A percentile compares a stretch with the other conserved stretches of the same genome.
Evolutionary conservation across 2,329 filamentous ascomycete species (phyloP).

Genomic region (Tolypocladium cylindrosporum): DNA sequence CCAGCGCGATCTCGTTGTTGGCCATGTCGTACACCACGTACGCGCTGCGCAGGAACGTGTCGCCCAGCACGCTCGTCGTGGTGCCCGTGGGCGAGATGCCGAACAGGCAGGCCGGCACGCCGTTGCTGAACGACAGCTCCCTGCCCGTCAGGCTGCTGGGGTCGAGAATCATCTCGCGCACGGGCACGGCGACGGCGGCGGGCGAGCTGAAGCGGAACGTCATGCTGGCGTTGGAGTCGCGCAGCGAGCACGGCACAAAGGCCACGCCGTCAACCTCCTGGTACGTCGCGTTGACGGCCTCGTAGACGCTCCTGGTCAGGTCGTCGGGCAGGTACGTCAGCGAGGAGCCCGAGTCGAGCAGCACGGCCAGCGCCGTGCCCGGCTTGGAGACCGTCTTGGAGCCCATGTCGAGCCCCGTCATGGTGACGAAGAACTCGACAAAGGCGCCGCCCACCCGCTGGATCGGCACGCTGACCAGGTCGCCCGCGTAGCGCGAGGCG

Average conservation of each 20-base stretch:
- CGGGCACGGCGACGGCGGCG: constrained; percentile 39
- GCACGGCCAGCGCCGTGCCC: constrained; percentile 46
- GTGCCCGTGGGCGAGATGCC: constrained; percentile 51
- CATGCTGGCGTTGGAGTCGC: constrained; percentile 27
- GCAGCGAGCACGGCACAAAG: constrained; percentile 50
- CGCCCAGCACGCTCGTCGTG: constrained; percentile 55
- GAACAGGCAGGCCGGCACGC: constrained; percentile 51
- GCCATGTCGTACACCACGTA: constrained; percentile 68
- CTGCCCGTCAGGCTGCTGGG: constrained; percentile 34
- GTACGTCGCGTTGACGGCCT: constrained; percentile 49
- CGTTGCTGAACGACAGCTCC: constrained; percentile 41
- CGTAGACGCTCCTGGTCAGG: constrained; percentile 44
- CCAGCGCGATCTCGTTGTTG: constrained; percentile 62
- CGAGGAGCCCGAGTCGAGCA: constrained; percentile 62
- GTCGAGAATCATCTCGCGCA: constrained; percentile 51
- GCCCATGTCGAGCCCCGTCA: constrained; percentile 47
- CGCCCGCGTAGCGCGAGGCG: constrained; percentile 50
- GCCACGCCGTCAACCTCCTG: constrained; percentile 41
- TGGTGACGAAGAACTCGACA: constrained; percentile 57
- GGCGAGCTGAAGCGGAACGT: constrained; percentile 44
- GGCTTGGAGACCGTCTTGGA: constrained; percentile 27
- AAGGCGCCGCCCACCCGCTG: constrained; percentile 41
- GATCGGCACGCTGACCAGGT: constrained; percentile 57
- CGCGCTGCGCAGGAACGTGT: constrained; percentile 65
- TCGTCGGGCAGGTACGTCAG: constrained; percentile 56